Base-by-base conservation (phyloP, 306 rosid genomes). In the Vigna unguiculata region DNA sequence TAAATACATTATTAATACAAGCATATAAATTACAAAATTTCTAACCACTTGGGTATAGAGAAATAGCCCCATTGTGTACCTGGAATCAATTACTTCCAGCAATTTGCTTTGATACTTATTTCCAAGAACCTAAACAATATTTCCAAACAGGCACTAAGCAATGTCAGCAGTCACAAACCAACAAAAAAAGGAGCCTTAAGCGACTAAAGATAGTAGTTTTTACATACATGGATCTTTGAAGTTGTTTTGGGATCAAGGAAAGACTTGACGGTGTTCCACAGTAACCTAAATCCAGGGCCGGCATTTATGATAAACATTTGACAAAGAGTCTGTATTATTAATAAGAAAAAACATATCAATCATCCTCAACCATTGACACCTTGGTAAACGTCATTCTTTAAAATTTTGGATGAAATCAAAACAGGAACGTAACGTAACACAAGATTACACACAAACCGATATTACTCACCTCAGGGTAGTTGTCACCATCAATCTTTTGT, bases 281-380 rank as follows among this genome's bases (percentile, higher is more conserved):
- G 84, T 71, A 95, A 80, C 86, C 99, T 90, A 83, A 95, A 95
- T 75, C 99, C 99, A 57, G 93, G 91, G 75, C 99, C 98, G 76
- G 97, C 99, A 87, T 95, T 95, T 77, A 95, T 95, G 70, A 95
- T 91, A 80, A 90, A 92, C 99, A 95, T 95, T 87, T 95, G 97
- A 81, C 79, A 85, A 49, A 95, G 96, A 74, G 99, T 95, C 99
- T 95, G 93, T 48, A 79, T 76, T 71, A 71, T 78, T 2, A 30
- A 38, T 25, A 71, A 72, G 57, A 22, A 77, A 21, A 76, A 36
- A 21, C 5, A 74, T 47, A 38, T 34, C 41, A 73, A 28, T 54
- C 30, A 36, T 32, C 54, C 70, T 34, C 40, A 72, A 81, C 74
- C 55, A 62, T 5, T 14, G 36, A 74, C 41, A 41, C 68, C 67